Base-by-base conservation (phyloP, 441 rosid species). In the Pelargonium cotyledonis region DNA sequence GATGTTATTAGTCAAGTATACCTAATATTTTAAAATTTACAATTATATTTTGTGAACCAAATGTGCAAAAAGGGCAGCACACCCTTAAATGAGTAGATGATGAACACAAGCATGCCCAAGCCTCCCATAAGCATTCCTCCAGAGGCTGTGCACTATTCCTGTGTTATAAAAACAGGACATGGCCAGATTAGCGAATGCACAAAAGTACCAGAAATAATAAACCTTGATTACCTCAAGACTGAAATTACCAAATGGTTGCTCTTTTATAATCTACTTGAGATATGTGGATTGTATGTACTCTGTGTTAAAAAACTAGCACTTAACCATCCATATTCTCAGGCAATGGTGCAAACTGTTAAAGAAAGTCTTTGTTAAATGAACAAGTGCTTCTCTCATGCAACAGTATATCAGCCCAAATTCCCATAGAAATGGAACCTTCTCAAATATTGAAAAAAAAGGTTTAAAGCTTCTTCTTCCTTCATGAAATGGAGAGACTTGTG, bases 121-220 rank as follows among this genome's bases (percentile, higher is more conserved):
- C 99, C 80, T 94, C 99, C 96, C 99, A 89, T 65, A 94, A 78
- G 83, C 99, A 94, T 67, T 91, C 96, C 81, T 91, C 96, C 67
- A 94, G 82, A 61, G 94, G 76, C 29, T 80, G 88, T 67, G 73
- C 70, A 65, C 73, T 80, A 57, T 79, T 83, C 88, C 98, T 89
- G 82, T 68, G 69, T 74, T 63, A 80, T 68, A 69, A 62, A 73
- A 65, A 73, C 41, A 79, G 19, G 21, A 73, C 18, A 21, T 18
- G 53, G 38, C 46, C 46, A 63, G 15, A 75, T 73, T 57, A 77
- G 70, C 38, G 31, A 74, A 66, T 19, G 57, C 63, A 66, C 44
- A 64, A 69, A 49, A 46, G 55, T 21, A 66, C 15, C 40, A 64
- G 44, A 64, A 14, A 70, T 63, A 49, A 43, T n/a, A 70, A 12